These are phyloP conservation scores for Yarrowia porcina DNA, from an alignment of 805 yeast species.

Conservation along the genomic window DNA sequence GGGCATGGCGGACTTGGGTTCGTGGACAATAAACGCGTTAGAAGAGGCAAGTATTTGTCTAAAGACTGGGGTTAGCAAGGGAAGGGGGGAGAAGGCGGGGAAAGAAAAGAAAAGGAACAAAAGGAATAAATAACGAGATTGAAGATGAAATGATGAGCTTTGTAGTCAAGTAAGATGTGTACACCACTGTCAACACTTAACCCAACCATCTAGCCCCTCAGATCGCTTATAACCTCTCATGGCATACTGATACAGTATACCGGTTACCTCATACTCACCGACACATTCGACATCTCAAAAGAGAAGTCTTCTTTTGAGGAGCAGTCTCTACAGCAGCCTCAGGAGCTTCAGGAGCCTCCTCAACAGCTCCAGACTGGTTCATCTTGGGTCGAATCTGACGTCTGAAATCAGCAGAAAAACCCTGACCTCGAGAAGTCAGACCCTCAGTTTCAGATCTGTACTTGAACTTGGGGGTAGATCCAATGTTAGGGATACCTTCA, in stretches of 20 bases:
- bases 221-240: no score
- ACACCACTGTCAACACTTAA: no score
- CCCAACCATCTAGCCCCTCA: no score
- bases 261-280: constrained; percentile 23
- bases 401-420: constrained; percentile 19
- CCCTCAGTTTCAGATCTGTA: constrained; percentile 40
- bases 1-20: constrained; percentile 47
- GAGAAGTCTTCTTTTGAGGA: neutral
- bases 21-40: constrained; percentile 59
- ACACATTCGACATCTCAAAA: constrained; percentile 25
- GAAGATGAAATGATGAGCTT: no score
- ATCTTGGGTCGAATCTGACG: constrained; percentile 14
- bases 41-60: constrained; percentile 54
- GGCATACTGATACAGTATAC: no score
- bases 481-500: constrained; percentile 30
- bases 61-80: constrained; percentile 13
- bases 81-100: neutral
- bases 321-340: neutral
- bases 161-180: no score
- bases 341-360: neutral
- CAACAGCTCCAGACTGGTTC: neutral
- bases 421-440: constrained; percentile 4
- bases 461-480: constrained; percentile 32
- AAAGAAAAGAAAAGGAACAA: neutral
- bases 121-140: neutral